phyloP scores from a whole-genome alignment of 75 land plant species.

The Pinus albicaulis region DNA sequence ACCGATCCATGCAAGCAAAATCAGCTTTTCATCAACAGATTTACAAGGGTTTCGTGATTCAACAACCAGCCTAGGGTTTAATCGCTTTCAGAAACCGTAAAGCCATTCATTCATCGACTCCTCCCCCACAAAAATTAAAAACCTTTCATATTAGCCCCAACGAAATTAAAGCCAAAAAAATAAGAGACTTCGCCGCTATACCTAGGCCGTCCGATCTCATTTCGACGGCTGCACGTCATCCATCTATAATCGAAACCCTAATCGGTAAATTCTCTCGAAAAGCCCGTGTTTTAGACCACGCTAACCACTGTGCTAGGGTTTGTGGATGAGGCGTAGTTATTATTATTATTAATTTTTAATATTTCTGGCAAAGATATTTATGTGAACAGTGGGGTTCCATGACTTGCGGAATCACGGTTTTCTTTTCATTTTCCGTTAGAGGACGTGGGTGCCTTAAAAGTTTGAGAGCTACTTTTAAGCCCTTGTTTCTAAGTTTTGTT shows the following conservation, averaged over 20 bases:
- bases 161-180: background rate
- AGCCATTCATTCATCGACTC: background rate
- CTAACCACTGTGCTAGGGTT: no score
- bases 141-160: background rate
- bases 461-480: no score
- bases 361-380: no score
- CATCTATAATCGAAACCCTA: background rate
- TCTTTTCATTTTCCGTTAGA: no score
- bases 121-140: conserved; percentile 1
- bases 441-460: no score
- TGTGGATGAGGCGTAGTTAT: no score
- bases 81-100: conserved; percentile 7
- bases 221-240: background rate
- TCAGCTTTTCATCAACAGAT: background rate
- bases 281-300: no score
- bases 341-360: no score
- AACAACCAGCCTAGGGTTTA: conserved; percentile 11
- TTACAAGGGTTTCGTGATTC: background rate
- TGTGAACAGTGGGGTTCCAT: no score
- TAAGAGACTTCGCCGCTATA: background rate
- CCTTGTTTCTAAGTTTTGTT: no score
- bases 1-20: background rate
- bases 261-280: background rate
- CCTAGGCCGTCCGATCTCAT: background rate
- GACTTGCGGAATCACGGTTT: no score